These are phyloP conservation scores for Goffeauzyma gilvescens DNA, from an alignment of 768 basidiomycete genomes.

Conservation along the genomic window DNA sequence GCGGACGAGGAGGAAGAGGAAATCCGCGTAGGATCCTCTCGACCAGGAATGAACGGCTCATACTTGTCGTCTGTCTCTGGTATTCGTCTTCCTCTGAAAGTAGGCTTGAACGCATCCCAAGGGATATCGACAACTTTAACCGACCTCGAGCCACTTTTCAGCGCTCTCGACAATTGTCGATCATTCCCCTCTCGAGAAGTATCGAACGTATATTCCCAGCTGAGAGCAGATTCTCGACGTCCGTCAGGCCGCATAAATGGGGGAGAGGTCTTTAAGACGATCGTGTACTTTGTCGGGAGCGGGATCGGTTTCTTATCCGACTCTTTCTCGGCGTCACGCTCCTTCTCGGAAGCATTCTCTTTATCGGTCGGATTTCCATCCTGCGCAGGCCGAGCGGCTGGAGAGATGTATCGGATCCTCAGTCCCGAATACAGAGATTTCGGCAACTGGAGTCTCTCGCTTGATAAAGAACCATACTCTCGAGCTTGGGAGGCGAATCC, in stretches of 20 bases:
- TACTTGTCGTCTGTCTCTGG: constrained; percentile 16
- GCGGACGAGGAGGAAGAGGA: too few species aligned
- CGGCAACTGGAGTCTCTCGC: background rate
- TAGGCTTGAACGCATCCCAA: constrained; percentile 24
- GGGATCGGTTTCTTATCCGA: background rate
- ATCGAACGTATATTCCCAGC: constrained; percentile 24
- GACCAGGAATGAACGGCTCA: constrained; percentile 18
- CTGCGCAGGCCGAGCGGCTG: too few species aligned
- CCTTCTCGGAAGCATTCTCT: background rate
- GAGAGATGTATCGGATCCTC: too few species aligned
- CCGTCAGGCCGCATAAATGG: constrained; percentile 13
- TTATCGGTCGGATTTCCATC: too few species aligned
- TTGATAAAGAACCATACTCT: too few species aligned
- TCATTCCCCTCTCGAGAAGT: background rate
- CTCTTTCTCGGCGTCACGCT: background rate
- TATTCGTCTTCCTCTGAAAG: constrained; percentile 28
- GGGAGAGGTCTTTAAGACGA: constrained; percentile 26
- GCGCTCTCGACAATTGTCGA: background rate
- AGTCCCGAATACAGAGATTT: background rate
- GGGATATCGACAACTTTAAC: too few species aligned
- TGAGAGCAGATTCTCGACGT: constrained; percentile 18
- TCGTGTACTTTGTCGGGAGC: constrained; percentile 14
- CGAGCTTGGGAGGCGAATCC: constrained; percentile 35
- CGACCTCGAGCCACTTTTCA: background rate
- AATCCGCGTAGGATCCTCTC: too few species aligned